Conservation (phyloP, 192 early-diverging fungal species). For the Coemansia sp. region DNA sequence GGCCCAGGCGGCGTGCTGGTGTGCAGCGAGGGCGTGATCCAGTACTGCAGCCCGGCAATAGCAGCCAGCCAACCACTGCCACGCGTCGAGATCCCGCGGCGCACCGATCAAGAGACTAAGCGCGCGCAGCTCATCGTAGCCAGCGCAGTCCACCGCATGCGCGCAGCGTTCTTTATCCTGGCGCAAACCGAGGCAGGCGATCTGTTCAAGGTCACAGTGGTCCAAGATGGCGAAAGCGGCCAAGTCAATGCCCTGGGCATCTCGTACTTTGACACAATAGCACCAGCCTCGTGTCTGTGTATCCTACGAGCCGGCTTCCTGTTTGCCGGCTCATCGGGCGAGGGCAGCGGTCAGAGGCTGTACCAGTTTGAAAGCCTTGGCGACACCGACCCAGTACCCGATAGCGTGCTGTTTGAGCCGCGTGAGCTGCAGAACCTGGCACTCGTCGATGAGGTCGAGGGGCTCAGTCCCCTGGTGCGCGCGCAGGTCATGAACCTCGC, state of each 20-base stretch:
- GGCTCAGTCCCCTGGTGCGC: constrained; percentile 75
- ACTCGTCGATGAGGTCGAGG: constrained; percentile 90
- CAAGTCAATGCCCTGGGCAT: constrained; percentile 68
- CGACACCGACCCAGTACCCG: constrained; percentile 70
- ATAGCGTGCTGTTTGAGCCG: constrained; percentile 63
- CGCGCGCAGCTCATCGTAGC: constrained; percentile 77
- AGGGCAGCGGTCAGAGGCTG: constrained; percentile 91
- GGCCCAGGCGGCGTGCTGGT: constrained; percentile 98
- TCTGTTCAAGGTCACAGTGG: constrained; percentile 89
- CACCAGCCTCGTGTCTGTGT: constrained; percentile 71
- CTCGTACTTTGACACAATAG: constrained; percentile 94
- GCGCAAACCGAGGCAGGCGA: constrained; percentile 91
- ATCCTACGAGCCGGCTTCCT: constrained; percentile 93
- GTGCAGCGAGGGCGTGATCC: constrained; percentile 85
- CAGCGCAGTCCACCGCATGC: constrained; percentile 87
- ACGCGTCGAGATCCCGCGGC: constrained; percentile 79
- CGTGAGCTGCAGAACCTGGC: constrained; percentile 77
- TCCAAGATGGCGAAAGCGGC: constrained; percentile 55
- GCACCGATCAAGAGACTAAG: constrained; percentile 61
- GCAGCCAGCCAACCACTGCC: constrained; percentile 45
- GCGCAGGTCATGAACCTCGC: constrained; percentile 84
- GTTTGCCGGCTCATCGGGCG: constrained; percentile 81
- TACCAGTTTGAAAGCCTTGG: constrained; percentile 95
- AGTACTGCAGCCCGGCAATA: constrained; percentile 73
- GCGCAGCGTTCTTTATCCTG: constrained; percentile 83